phyloP scores from a whole-genome alignment of 768 basidiomycete species.

The Boletus reticulatus region DNA sequence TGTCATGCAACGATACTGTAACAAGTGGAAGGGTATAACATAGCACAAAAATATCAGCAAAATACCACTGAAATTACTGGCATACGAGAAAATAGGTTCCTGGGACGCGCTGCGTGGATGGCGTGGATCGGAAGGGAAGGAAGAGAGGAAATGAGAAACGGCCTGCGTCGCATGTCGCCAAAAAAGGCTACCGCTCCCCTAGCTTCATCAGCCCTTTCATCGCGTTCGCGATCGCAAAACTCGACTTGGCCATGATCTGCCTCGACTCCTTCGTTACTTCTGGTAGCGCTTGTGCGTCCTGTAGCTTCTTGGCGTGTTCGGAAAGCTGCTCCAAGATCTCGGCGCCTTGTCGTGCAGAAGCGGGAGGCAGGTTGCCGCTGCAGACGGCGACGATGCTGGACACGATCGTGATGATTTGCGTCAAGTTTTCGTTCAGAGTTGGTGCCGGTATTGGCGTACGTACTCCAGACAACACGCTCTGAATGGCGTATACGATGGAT shows the following conservation, averaged over 20 bases:
- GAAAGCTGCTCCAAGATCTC: slow-evolving; percentile 79
- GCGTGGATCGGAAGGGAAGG: neutral
- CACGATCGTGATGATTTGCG: slow-evolving; percentile 97
- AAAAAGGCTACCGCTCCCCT: slow-evolving; percentile 28
- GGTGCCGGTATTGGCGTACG: slow-evolving; percentile 85
- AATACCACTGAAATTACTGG: slow-evolving; percentile 9
- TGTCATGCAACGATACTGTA: slow-evolving; percentile 1
- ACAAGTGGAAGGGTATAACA: slow-evolving; percentile 11
- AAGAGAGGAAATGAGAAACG: neutral
- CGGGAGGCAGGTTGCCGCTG: slow-evolving; percentile 82
- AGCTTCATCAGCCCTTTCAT: slow-evolving; percentile 92
- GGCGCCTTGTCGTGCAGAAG: slow-evolving; percentile 68
- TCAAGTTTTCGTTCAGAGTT: slow-evolving; percentile 86
- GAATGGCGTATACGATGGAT: slow-evolving; percentile 92
- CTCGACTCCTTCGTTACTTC: slow-evolving; percentile 90
- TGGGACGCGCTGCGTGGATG: slow-evolving; percentile 4
- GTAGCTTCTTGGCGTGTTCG: slow-evolving; percentile 86
- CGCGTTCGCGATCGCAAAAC: slow-evolving; percentile 94
- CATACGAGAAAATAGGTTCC: neutral
- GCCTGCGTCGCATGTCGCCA: too few relatives aligned
- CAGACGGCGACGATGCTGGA: slow-evolving; percentile 97
- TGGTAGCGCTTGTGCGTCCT: slow-evolving; percentile 79
- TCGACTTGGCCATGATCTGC: slow-evolving; percentile 94
- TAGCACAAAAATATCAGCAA: slow-evolving; percentile 4
- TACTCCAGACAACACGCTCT: slow-evolving; percentile 91